Percentiles rank a stretch among this genome's conserved stretches.
Conservation (phyloP, 805 yeast genomes). For the Debaryomyces hansenii region DNA sequence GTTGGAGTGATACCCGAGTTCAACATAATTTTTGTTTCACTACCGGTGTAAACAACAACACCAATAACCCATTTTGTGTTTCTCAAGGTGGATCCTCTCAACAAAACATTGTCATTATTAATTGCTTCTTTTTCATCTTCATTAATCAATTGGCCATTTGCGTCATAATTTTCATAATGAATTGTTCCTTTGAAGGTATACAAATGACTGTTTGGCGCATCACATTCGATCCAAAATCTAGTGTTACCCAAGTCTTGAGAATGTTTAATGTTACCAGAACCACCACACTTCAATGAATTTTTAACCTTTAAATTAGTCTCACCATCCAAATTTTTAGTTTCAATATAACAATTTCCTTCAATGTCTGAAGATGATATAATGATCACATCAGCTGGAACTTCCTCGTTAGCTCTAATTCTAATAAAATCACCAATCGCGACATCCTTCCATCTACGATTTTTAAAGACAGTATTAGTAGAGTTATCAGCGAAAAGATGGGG, state of each 20-base stretch:
- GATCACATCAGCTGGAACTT: slow-evolving; percentile 74
- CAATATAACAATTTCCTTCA: slow-evolving; percentile 72
- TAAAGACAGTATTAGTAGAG: slow-evolving; percentile 26
- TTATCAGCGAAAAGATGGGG: slow-evolving; percentile 10
- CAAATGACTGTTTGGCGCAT: slow-evolving; percentile 66
- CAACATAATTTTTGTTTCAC: slow-evolving; percentile 73
- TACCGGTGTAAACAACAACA: slow-evolving; percentile 72
- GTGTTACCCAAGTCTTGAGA: slow-evolving; percentile 59
- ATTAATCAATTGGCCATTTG: slow-evolving; percentile 28
- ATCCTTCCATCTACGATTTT: slow-evolving; percentile 63
- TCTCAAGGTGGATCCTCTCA: slow-evolving; percentile 72
- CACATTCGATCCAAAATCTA: slow-evolving; percentile 65
- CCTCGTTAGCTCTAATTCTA: slow-evolving; percentile 70
- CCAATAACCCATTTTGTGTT: slow-evolving; percentile 80
- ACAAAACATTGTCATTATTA: slow-evolving; percentile 58
- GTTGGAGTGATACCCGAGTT: slow-evolving; percentile 79
- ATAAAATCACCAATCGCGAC: slow-evolving; percentile 73
- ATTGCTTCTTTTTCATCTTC: slow-evolving; percentile 54
- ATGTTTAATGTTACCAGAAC: slow-evolving; percentile 44
- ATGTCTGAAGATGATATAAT: slow-evolving; percentile 64
- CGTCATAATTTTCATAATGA: slow-evolving; percentile 47
- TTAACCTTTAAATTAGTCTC: slow-evolving; percentile 73
- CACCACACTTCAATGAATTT: slow-evolving; percentile 54
- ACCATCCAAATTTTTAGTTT: slow-evolving; percentile 82
- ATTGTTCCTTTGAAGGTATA: slow-evolving; percentile 68